Conservation (phyloP, 2,329 filamentous ascomycete species). For the Nigrospora sphaerica region DNA sequence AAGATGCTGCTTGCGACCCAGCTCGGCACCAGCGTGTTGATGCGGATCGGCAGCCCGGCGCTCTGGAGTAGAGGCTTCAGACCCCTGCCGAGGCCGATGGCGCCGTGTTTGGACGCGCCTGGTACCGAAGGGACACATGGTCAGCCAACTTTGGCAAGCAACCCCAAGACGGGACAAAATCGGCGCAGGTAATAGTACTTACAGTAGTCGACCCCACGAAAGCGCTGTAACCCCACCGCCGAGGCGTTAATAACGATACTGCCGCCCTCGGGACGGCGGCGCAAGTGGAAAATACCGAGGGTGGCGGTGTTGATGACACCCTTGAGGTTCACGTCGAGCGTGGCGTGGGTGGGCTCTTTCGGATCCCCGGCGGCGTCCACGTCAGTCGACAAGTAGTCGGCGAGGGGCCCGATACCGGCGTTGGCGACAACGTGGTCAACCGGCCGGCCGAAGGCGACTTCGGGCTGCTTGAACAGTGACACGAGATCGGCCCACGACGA, state of each 20-base stretch:
- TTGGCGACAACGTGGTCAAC: constrained; percentile 71
- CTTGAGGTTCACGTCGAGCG: constrained; percentile 42
- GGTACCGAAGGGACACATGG: background rate
- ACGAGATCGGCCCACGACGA: constrained; percentile 40
- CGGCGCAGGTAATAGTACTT: constrained; percentile 7
- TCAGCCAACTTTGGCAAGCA: background rate
- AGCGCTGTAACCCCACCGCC: constrained; percentile 39
- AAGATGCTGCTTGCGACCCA: constrained; percentile 47
- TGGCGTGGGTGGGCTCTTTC: constrained; percentile 31
- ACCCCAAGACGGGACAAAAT: too few species aligned
- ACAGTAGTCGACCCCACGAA: constrained; percentile 44
- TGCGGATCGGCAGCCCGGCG: constrained; percentile 36
- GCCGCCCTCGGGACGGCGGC: constrained; percentile 36
- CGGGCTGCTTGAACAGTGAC: constrained; percentile 42
- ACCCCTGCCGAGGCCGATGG: constrained; percentile 44
- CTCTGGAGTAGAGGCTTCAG: constrained; percentile 28
- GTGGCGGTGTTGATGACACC: constrained; percentile 41
- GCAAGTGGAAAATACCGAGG: constrained; percentile 42
- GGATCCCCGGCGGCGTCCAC: constrained; percentile 40
- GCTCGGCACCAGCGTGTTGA: constrained; percentile 48
- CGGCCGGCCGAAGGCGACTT: constrained; percentile 56
- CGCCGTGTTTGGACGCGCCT: constrained; percentile 45
- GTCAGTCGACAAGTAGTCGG: constrained; percentile 36
- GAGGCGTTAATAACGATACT: constrained; percentile 49
- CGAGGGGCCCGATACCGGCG: constrained; percentile 42